phyloP scores from a whole-genome alignment of 495 filamentous ascomycete genomes.

The Endocarpon pusillum region DNA sequence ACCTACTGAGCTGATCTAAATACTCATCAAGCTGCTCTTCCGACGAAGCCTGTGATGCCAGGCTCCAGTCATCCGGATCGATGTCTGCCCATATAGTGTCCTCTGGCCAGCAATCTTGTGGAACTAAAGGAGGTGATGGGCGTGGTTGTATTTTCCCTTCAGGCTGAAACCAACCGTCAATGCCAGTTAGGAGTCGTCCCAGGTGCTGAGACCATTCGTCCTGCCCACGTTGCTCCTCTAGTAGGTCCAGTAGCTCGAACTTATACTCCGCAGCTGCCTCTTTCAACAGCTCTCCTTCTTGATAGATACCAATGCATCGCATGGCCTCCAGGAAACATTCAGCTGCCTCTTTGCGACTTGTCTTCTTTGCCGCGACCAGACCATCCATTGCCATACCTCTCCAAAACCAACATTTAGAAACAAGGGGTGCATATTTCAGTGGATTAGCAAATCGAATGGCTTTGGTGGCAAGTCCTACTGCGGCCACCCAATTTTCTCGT shows the following conservation, averaged over 20 bases:
- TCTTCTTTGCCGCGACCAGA: conserved; percentile 6
- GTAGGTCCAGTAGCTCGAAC: too few relatives aligned
- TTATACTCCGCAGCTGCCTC: neutral
- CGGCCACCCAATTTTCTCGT: neutral
- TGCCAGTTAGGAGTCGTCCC: too few relatives aligned
- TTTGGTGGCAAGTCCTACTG: conserved; percentile 1
- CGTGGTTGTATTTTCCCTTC: too few relatives aligned
- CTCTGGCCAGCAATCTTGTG: too few relatives aligned
- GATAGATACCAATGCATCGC: conserved; percentile 1
- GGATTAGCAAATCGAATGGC: conserved; percentile 2
- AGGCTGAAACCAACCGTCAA: too few relatives aligned
- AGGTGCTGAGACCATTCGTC: neutral
- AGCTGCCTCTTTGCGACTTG: conserved; percentile 4
- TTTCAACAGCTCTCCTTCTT: neutral
- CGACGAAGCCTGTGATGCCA: too few relatives aligned
- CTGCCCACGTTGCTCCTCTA: neutral
- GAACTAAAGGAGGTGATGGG: too few relatives aligned
- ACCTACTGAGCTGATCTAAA: too few relatives aligned
- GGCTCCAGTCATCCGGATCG: too few relatives aligned
- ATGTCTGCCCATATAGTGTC: too few relatives aligned
- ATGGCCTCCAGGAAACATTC: conserved; percentile 4
- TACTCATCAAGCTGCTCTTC: too few relatives aligned
- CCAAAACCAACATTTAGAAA: conserved; percentile 10
- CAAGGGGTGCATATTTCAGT: neutral
- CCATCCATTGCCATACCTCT: too few relatives aligned